These are phyloP conservation scores for Fusarium chaquense DNA, from an alignment of 2,329 filamentous ascomycete species.

Conservation along the genomic window DNA sequence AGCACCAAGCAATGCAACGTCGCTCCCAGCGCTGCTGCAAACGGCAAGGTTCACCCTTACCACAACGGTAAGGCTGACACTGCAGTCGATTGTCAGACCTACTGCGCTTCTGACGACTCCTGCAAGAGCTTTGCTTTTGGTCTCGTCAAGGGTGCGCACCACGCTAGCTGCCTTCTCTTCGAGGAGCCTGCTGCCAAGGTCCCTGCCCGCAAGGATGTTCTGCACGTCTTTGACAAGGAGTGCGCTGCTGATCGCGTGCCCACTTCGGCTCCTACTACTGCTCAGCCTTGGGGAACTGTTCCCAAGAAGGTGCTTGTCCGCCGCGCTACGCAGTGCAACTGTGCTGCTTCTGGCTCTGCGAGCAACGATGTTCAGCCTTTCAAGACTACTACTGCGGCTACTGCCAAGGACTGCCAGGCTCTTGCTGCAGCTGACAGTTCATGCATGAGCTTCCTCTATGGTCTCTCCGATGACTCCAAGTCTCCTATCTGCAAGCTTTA, in stretches of 20 bases:
- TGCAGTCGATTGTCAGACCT: constrained; percentile 9
- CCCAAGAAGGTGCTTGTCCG: neutral
- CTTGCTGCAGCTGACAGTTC: constrained; percentile 9
- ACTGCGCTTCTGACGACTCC: constrained; percentile 8
- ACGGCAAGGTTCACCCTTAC: constrained; percentile 2
- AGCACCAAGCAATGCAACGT: constrained; percentile 9
- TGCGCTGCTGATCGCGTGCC: constrained; percentile 4
- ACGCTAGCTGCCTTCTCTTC: constrained; percentile 9
- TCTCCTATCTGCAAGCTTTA: constrained; percentile 17
- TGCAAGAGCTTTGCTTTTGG: constrained; percentile 18
- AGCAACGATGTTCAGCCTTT: neutral
- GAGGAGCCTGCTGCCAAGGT: neutral
- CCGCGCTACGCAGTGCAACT: constrained; percentile 12
- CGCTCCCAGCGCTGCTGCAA: neutral
- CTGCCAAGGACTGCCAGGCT: constrained; percentile 9
- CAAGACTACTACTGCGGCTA: constrained; percentile 8
- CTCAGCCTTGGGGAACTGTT: constrained; percentile 7
- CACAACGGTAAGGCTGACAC: constrained; percentile 2
- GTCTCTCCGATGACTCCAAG: constrained; percentile 1
- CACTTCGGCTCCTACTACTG: constrained; percentile 6
- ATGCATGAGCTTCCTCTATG: constrained; percentile 12
- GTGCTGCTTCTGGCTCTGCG: constrained; percentile 8
- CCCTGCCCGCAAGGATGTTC: constrained; percentile 5
- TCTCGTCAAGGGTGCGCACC: neutral
- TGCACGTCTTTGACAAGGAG: constrained; percentile 15